Evolutionary conservation across 495 filamentous ascomycete species (phyloP), one percentile per base, ranked within the genome.

Genomic region (Astrothelium macrocarpum): DNA sequence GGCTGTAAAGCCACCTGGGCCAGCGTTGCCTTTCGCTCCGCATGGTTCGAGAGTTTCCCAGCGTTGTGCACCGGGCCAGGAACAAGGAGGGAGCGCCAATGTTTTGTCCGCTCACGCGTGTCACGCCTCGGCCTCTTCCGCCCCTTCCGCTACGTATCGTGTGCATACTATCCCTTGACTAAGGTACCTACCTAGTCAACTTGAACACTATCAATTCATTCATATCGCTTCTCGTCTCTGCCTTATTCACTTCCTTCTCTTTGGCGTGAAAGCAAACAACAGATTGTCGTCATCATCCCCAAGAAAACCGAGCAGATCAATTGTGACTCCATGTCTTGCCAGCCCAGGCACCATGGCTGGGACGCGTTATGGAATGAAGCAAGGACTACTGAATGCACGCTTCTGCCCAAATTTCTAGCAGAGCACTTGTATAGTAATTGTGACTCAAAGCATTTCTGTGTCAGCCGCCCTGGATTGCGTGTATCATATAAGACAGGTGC

Each of bases 1-100:
- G 45, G 45, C 45, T 49, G 45, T 49, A 20, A 49, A 49, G 45
- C 45, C 45, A 49, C 45, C 45, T 49, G 45, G 45, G 45, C 45
- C 45, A 49, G 45, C 45, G 10, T 49, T 49, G 45, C 45, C 45
- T 49, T 49, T 49, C 45, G 45, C 45, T 49, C 45, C 45, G 45
- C 45, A 49, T 49, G 45, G 45, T 49, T 12, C 45, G 16, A 12
- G 23, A 49, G 12, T 49, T 49, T 49, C 45, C 45, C n/a, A 49
- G 45, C 45, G 45, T 49, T 49, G 45, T 49, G 45, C 45, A 49
- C 45, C 36, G 18, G 9, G 36, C 45, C 45, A 49, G 45, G 45
- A 49, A 49, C 45, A 49, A 49, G 45, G 45, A 49, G 45, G 45
- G 45, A 49, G 14, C 45, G 45, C 45, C 45, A 49, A 49, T 20